Evolutionary conservation across 2,329 filamentous ascomycete species (phyloP).

Genomic region (Cladosporium velox): DNA sequence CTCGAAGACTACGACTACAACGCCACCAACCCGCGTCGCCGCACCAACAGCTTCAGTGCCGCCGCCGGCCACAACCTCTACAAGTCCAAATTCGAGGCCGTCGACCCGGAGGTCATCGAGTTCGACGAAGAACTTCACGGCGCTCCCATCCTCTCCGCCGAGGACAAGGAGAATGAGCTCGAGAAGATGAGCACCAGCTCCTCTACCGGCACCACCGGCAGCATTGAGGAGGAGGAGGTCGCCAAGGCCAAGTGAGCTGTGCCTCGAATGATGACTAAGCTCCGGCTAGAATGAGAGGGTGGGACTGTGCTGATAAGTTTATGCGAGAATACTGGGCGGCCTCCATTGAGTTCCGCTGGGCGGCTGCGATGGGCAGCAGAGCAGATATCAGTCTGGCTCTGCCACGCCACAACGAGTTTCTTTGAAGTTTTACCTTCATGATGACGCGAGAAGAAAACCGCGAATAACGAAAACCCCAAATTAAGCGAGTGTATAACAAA

Average conservation of each 20-base stretch:
- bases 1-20: conserved; percentile 81
- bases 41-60: conserved; percentile 84
- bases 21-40: conserved; percentile 81
- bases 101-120: conserved; percentile 89
- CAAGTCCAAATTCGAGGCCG: conserved; percentile 94
- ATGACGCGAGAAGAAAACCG: background rate
- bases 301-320: conserved; percentile 6
- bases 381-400: conserved; percentile 4
- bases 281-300: background rate
- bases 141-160: conserved; percentile 49
- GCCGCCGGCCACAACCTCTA: conserved; percentile 72
- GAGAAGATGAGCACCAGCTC: conserved; percentile 53
- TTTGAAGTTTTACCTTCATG: background rate
- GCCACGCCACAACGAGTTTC: conserved; percentile 10
- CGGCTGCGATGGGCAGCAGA: conserved; percentile 3
- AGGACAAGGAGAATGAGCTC: conserved; percentile 40
- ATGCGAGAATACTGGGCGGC: background rate
- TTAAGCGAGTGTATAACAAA: conserved; percentile 2
- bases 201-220: conserved; percentile 58
- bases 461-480: background rate
- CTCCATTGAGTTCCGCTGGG: conserved; percentile 6
- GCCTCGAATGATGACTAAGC: background rate
- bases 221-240: conserved; percentile 57
- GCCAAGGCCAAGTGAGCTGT: conserved; percentile 31
- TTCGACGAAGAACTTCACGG: conserved; percentile 71